Evolutionary conservation across 2,329 filamentous ascomycete genomes (phyloP), one percentile per base, ranked within the genome.

Genomic region (Salinomyces thailandicus): DNA sequence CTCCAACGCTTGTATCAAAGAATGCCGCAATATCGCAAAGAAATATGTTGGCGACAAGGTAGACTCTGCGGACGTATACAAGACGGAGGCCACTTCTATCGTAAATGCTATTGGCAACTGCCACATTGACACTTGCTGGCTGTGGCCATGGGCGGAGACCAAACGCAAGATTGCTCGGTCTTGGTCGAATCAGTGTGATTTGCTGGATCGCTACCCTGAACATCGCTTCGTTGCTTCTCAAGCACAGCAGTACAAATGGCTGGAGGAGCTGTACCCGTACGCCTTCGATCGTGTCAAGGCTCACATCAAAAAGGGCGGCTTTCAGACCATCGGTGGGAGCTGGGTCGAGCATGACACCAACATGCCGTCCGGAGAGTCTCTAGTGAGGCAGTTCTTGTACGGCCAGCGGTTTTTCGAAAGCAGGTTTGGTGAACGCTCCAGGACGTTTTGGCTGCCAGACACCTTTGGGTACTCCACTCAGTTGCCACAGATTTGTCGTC

Each of bases 311-410:
- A 78, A 87, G 52, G 89, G 87, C 15, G 81, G 75, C 43, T 98
- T 98, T 61, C 85, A 95, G 48, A 87, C 87, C 11, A 89, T 98
- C 50, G 91, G 91, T 45, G 91, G 91, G 36, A 95, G 86, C 63
- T 98, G 91, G 91, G 89, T 98, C 12, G 91, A 98, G 58, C 91
- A 98, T 55, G 91, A 98, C 58, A 98, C 91, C 45, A 98, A 98
- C 56, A 73, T 98, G 72, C 91, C 91, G 0, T 89, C 86, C 52
- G 91, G 91, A 32, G 91, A 98, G 62, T 93, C 89, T 2, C 72
- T 98, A 24, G 81, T 91, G 31, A 77, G 91, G 28, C 91, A 98
- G 58, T 98, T 98, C 57, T 60, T 98, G 33, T 95, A 95, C 50
- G 91, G 91, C 3, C 91, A 98, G 58, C 74, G 91, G 27, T 93